Percentiles rank a stretch among this genome's conserved stretches.
Evolutionary conservation across 345 rosid species (phyloP).

Genomic region (Hibiscus syriacus): DNA sequence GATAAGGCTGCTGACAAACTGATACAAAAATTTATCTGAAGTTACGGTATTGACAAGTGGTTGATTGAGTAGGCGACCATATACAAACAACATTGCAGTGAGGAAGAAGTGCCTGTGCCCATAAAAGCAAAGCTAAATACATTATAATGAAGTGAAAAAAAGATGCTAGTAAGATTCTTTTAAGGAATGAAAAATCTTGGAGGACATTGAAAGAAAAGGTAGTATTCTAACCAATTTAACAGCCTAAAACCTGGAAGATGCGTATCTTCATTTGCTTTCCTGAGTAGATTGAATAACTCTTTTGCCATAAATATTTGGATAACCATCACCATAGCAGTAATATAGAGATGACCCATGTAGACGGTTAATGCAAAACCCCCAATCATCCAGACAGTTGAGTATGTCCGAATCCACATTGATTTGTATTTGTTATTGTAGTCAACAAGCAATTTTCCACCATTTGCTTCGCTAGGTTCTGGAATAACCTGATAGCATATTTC

Average conservation of each 20-base stretch:
- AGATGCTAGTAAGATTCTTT: not conserved
- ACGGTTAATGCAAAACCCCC: conserved; percentile 70
- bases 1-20: conserved; percentile 69
- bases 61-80: conserved; percentile 91
- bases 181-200: not conserved
- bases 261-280: conserved; percentile 80
- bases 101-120: conserved; percentile 89
- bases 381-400: conserved; percentile 91
- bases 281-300: conserved; percentile 75
- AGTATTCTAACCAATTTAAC: conserved; percentile 58
- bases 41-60: conserved; percentile 88
- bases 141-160: not conserved
- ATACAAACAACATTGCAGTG: conserved; percentile 91
- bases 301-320: conserved; percentile 91
- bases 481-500: conserved; percentile 32
- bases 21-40: conserved; percentile 63
- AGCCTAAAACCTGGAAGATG: conserved; percentile 85
- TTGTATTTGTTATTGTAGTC: conserved; percentile 70
- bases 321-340: conserved; percentile 94
- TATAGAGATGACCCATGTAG: conserved; percentile 95
- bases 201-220: not conserved
- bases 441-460: conserved; percentile 58
- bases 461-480: conserved; percentile 41
- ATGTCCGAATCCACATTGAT: conserved; percentile 69
- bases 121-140: conserved; percentile 3